A percentile compares a stretch with the other conserved stretches of the same genome.
Evolutionary conservation across 73 alveolate species (phyloP).

Genomic region (Paramecium sexaurelia): DNA sequence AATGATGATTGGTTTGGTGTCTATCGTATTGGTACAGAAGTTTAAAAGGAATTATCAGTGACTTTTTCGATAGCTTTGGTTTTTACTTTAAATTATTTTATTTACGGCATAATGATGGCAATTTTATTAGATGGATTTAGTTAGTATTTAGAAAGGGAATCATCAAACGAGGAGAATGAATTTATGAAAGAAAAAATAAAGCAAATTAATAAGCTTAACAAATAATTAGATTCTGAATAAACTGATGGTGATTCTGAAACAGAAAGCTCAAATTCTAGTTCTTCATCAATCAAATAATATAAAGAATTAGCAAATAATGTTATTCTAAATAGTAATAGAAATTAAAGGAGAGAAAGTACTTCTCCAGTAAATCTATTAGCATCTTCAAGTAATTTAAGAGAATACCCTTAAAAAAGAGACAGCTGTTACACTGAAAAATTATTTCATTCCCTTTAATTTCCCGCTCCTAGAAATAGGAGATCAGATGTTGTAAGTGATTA

Average conservation of each 20-base stretch:
- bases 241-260: neutral
- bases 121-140: conserved; percentile 15
- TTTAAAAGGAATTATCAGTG: neutral
- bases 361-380: neutral
- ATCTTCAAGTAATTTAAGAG: neutral
- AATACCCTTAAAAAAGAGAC: neutral
- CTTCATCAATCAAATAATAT: neutral
- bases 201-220: neutral
- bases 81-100: conserved; percentile 27
- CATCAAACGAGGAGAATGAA: conserved; percentile 17
- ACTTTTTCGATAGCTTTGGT: neutral
- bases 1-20: conserved; percentile 59
- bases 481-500: neutral
- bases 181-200: neutral
- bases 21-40: neutral
- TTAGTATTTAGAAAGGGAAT: conserved; percentile 1
- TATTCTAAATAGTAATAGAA: neutral
- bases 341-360: conserved; percentile 14
- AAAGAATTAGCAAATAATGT: conserved; percentile 7
- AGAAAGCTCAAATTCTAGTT: neutral
- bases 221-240: conserved; percentile 6
- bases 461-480: neutral
- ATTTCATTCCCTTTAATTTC: conserved; percentile 16
- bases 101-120: conserved; percentile 23
- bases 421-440: neutral